phyloP scores from a whole-genome alignment of 2,329 filamentous ascomycete genomes.

The Chrysoporthe puriensis region DNA sequence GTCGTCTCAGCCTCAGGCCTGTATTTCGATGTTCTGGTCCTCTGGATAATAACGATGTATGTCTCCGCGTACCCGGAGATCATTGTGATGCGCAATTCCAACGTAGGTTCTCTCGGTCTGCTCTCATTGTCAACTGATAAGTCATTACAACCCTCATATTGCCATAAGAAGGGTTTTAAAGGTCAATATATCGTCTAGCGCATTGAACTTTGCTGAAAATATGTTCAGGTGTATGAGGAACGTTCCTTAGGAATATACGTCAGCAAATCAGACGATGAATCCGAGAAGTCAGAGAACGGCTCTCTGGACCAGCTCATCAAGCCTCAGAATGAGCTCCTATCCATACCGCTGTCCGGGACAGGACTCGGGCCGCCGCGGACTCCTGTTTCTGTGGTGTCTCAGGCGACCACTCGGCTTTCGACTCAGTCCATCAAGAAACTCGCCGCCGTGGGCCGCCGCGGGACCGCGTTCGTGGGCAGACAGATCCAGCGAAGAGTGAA shows the following conservation, averaged over 20 bases:
- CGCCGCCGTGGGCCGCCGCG: constrained; percentile 26
- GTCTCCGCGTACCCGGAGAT: constrained; percentile 50
- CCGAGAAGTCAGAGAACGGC: not conserved
- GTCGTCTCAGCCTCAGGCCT: constrained; percentile 53
- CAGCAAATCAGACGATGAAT: constrained; percentile 23
- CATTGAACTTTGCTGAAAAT: not conserved
- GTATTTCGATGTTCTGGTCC: constrained; percentile 44
- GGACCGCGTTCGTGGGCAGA: constrained; percentile 37
- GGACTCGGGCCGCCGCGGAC: constrained; percentile 6
- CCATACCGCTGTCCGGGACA: not conserved
- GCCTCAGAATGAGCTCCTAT: constrained; percentile 8
- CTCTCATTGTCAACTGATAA: not conserved
- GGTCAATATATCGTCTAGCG: too few relatives aligned
- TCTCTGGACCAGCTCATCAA: constrained; percentile 18
- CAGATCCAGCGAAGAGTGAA: constrained; percentile 35
- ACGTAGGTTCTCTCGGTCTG: constrained; percentile 38
- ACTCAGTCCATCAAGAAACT: constrained; percentile 27
- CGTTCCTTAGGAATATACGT: constrained; percentile 52
- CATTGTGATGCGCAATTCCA: constrained; percentile 55
- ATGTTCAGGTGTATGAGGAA: constrained; percentile 55
- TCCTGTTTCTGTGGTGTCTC: constrained; percentile 21
- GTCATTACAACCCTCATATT: not conserved
- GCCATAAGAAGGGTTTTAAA: not conserved
- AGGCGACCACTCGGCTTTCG: constrained; percentile 17
- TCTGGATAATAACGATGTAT: constrained; percentile 53